Evolutionary conservation across 352 stramenopile genomes (phyloP).

Genomic region (Pythium folliculosum): DNA sequence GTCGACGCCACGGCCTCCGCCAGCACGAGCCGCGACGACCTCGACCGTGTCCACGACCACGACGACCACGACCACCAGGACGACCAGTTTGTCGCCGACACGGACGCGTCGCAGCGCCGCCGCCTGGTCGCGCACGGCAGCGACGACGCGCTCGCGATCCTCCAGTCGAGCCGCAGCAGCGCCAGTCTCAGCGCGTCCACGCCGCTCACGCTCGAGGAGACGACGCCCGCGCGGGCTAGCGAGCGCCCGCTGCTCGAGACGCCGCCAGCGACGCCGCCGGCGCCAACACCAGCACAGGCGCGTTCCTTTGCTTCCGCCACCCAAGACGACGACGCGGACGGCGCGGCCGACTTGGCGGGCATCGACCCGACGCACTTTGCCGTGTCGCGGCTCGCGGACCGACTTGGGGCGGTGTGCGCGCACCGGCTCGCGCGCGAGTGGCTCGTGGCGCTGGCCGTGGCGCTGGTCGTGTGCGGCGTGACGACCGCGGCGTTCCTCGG

Average conservation of each 20-base stretch:
- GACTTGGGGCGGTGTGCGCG: conserved; percentile 6
- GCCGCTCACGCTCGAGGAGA: background rate
- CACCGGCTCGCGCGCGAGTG: conserved; percentile 38
- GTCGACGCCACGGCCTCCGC: background rate
- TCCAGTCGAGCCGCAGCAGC: conserved; percentile 11
- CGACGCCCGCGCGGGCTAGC: background rate
- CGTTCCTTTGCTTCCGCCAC: background rate
- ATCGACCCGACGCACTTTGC: conserved; percentile 19
- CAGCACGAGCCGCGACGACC: background rate
- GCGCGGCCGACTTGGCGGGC: background rate
- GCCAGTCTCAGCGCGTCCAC: conserved; percentile 1
- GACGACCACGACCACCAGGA: background rate
- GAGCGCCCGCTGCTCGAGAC: conserved; percentile 4
- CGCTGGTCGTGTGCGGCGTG: conserved; percentile 32
- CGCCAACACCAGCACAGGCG: too few species aligned
- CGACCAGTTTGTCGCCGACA: background rate
- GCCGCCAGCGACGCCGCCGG: background rate
- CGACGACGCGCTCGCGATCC: conserved; percentile 19
- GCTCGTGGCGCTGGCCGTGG: conserved; percentile 44
- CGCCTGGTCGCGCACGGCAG: conserved; percentile 3
- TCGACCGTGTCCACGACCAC: background rate
- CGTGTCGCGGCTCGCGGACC: conserved; percentile 12
- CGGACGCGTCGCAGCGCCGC: background rate
- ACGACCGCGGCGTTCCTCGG: conserved; percentile 40
- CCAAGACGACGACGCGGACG: background rate